These are phyloP conservation scores for Starmerella bombicola DNA, from an alignment of 805 yeast genomes.

Conservation along the genomic window DNA sequence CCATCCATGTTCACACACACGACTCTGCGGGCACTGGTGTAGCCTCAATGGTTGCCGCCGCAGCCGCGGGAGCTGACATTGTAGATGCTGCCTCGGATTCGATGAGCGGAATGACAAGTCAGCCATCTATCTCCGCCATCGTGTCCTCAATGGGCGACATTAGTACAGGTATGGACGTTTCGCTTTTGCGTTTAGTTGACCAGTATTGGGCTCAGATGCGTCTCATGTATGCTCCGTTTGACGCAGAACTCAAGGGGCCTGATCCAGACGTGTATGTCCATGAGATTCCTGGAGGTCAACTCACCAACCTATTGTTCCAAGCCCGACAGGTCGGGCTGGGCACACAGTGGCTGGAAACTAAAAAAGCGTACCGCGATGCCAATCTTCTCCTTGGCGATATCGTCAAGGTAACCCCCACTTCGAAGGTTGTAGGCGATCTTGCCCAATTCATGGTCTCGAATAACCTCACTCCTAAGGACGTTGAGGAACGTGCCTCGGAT, in stretches of 20 bases:
- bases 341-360: slow-evolving; percentile 90
- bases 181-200: slow-evolving; percentile 70
- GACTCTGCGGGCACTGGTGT: slow-evolving; percentile 99
- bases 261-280: slow-evolving; percentile 98
- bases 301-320: slow-evolving; percentile 95
- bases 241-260: slow-evolving; percentile 97
- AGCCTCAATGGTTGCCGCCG: slow-evolving; percentile 89
- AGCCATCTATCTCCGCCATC: slow-evolving; percentile 88
- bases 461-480: slow-evolving; percentile 76
- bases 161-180: slow-evolving; percentile 56
- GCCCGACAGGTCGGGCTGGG: slow-evolving; percentile 98
- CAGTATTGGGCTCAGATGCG: slow-evolving; percentile 99
- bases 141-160: slow-evolving; percentile 80
- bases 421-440: slow-evolving; percentile 98
- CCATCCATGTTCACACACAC: slow-evolving; percentile 97
- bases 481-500: slow-evolving; percentile 70
- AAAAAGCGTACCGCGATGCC: slow-evolving; percentile 85
- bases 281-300: slow-evolving; percentile 99
- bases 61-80: slow-evolving; percentile 93
- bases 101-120: slow-evolving; percentile 97
- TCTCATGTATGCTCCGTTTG: slow-evolving; percentile 88
- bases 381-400: slow-evolving; percentile 86
- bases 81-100: slow-evolving; percentile 97
- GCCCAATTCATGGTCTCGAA: slow-evolving; percentile 99
- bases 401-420: slow-evolving; percentile 97